Percentiles rank a stretch among this genome's conserved stretches.
These are phyloP conservation scores for Euphorbia peplus DNA, from an alignment of 345 rosid species.

Conservation along the genomic window DNA sequence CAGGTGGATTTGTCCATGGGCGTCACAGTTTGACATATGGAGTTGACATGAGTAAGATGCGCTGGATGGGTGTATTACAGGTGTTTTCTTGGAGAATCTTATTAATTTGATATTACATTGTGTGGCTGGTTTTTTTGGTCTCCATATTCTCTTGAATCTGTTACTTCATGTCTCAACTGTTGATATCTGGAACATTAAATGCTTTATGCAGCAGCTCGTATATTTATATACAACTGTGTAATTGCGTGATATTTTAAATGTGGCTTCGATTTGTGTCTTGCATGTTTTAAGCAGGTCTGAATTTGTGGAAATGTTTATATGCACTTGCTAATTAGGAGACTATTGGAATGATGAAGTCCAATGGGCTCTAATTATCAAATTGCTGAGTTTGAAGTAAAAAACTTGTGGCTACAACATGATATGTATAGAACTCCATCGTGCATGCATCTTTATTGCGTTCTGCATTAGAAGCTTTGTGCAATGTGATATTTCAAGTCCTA, in stretches of 20 bases:
- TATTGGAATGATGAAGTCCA: background rate
- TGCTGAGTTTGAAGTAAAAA: background rate
- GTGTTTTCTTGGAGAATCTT: conserved; percentile 19
- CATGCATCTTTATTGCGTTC: background rate
- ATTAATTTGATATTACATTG: background rate
- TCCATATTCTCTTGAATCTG: background rate
- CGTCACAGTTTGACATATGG: conserved; percentile 47
- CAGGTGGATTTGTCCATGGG: conserved; percentile 64
- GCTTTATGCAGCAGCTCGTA: too few species aligned
- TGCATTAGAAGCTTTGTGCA: background rate
- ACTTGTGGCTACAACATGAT: background rate
- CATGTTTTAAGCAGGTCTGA: conserved; percentile 1
- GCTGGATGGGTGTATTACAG: conserved; percentile 64
- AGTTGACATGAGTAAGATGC: conserved; percentile 47
- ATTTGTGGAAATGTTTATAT: conserved; percentile 2
- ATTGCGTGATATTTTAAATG: background rate
- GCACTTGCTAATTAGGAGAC: background rate
- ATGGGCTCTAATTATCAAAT: background rate
- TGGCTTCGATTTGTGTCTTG: background rate
- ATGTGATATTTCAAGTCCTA: background rate
- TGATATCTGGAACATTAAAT: background rate
- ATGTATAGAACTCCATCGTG: background rate
- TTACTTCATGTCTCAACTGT: background rate
- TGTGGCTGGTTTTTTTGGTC: background rate
- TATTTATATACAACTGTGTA: background rate